These are phyloP conservation scores for Plasmodium inui DNA, from an alignment of 169 alveolate species.

Conservation along the genomic window DNA sequence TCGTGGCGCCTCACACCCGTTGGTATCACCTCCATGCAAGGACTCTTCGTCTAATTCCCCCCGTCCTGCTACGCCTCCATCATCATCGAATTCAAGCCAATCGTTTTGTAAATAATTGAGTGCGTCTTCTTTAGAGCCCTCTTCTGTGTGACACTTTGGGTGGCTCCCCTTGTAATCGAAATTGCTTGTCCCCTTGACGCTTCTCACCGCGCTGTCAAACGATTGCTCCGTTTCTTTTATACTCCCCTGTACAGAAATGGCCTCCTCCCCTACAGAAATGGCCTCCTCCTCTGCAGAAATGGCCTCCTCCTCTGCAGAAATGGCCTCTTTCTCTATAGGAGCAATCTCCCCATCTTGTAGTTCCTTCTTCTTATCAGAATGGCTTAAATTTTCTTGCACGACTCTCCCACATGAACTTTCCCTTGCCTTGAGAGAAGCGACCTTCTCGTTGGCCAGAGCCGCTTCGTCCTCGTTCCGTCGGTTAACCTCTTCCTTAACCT, in stretches of 20 bases:
- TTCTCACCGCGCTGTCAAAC: not conserved
- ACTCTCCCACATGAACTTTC: not conserved
- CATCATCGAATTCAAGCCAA: not conserved
- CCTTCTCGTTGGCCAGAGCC: not conserved
- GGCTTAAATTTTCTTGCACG: constrained; percentile 5
- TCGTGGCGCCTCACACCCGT: not conserved
- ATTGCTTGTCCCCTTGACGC: not conserved
- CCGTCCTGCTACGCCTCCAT: not conserved
- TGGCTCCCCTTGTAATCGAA: not conserved
- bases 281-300: not conserved
- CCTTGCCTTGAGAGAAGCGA: not conserved
- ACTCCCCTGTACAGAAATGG: not conserved
- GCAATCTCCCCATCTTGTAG: not conserved
- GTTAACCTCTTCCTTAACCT: too few species aligned
- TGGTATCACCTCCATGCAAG: not conserved
- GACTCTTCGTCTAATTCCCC: not conserved
- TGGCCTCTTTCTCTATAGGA: not conserved
- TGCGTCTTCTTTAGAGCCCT: not conserved
- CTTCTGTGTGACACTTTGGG: not conserved
- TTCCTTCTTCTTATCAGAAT: constrained; percentile 8
- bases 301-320: not conserved
- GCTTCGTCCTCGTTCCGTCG: not conserved
- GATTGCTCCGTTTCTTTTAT: not conserved
- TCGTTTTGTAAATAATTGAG: not conserved
- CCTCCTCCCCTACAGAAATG: not conserved